Evolutionary conservation across 768 basidiomycete genomes (phyloP).

Genomic region (Trichaptum fuscoviolaceum): DNA sequence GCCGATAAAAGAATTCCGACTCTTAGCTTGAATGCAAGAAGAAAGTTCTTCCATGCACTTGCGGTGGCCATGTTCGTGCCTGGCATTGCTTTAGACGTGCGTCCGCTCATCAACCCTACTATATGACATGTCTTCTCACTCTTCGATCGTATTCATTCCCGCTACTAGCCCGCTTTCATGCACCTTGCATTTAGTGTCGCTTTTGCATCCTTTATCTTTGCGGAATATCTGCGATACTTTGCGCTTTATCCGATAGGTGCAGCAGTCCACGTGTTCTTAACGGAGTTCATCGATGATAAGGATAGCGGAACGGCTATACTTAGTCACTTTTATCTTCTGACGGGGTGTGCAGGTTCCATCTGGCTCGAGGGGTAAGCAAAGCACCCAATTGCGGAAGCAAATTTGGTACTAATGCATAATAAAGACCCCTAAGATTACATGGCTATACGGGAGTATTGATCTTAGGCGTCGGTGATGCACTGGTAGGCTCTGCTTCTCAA

Average conservation of each 20-base stretch:
- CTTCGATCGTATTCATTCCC: slow-evolving; percentile 5
- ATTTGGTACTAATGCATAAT: slow-evolving; percentile 9
- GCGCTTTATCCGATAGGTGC: slow-evolving; percentile 96
- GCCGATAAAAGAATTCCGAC: slow-evolving; percentile 90
- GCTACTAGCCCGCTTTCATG: slow-evolving; percentile 84
- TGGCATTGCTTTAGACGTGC: slow-evolving; percentile 86
- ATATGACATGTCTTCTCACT: neutral
- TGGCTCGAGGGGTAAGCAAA: slow-evolving; percentile 87
- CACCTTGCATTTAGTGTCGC: slow-evolving; percentile 93
- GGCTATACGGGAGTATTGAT: slow-evolving; percentile 83
- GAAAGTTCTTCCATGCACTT: slow-evolving; percentile 96
- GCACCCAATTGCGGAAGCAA: neutral
- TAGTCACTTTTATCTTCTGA: slow-evolving; percentile 95
- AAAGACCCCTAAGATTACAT: slow-evolving; percentile 45
- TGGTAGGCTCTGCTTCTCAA: slow-evolving; percentile 45
- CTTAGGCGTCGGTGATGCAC: slow-evolving; percentile 89
- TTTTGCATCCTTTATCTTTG: slow-evolving; percentile 92
- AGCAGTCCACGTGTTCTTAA: slow-evolving; percentile 90
- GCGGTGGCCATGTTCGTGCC: slow-evolving; percentile 97
- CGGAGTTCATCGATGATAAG: slow-evolving; percentile 93
- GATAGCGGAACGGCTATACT: slow-evolving; percentile 94
- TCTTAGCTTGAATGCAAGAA: slow-evolving; percentile 81
- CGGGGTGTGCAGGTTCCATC: slow-evolving; percentile 88
- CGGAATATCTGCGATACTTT: slow-evolving; percentile 97
- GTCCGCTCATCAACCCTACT: slow-evolving; percentile 20